phyloP scores from a whole-genome alignment of 768 basidiomycete genomes.

The Pulveroboletus sp. region DNA sequence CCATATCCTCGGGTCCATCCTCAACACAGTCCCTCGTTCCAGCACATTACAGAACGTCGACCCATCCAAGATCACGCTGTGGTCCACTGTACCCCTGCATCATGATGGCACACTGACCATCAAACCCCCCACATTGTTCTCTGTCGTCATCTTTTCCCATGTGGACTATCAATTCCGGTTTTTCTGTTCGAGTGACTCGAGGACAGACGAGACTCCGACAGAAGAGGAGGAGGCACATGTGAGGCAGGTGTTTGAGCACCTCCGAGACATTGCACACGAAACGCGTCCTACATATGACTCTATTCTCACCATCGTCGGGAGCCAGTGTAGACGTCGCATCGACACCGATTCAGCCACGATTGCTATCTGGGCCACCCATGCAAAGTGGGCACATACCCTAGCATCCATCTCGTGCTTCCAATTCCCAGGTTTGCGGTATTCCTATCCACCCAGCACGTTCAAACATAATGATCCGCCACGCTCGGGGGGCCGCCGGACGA shows the following conservation, averaged over 20 bases:
- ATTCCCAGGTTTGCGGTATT: background rate
- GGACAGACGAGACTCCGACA: background rate
- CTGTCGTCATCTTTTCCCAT: conserved; percentile 15
- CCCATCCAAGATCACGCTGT: conserved; percentile 12
- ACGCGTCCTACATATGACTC: conserved; percentile 8
- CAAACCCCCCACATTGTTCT: conserved; percentile 11
- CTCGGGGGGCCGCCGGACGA: background rate
- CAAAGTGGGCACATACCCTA: conserved; percentile 11
- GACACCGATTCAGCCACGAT: conserved; percentile 12
- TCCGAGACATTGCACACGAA: conserved; percentile 3
- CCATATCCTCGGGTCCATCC: conserved; percentile 15
- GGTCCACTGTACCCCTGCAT: conserved; percentile 17
- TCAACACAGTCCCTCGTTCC: conserved; percentile 15
- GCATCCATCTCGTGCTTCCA: conserved; percentile 3
- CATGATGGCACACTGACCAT: background rate
- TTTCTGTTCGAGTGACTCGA: conserved; percentile 17
- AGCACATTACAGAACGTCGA: conserved; percentile 10
- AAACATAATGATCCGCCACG: background rate
- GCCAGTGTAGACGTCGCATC: background rate
- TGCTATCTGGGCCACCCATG: conserved; percentile 1
- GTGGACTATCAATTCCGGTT: conserved; percentile 6
- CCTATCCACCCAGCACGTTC: background rate
- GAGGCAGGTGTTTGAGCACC: conserved; percentile 7
- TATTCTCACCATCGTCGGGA: background rate
- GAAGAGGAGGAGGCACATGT: conserved; percentile 13